phyloP scores from a whole-genome alignment of 331 rosid genomes.

The Arachis monticola region DNA sequence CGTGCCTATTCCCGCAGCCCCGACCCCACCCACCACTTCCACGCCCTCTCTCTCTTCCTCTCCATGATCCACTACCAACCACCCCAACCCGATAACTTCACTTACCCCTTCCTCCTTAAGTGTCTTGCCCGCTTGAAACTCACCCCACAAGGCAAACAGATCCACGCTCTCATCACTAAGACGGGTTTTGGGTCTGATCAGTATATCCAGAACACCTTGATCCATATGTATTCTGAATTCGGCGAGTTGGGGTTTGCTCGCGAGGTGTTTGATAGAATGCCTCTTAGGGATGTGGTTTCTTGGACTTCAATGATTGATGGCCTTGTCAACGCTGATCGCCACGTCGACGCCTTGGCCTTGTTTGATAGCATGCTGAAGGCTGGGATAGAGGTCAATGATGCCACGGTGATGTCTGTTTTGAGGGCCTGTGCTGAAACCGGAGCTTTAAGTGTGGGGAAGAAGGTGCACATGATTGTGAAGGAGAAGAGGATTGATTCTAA shows the following conservation, averaged over 20 bases:
- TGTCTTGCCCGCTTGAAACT: slow-evolving; percentile 56
- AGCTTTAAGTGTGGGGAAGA: slow-evolving; percentile 54
- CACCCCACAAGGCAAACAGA: slow-evolving; percentile 50
- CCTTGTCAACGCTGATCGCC: slow-evolving; percentile 42
- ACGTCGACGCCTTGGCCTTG: slow-evolving; percentile 45
- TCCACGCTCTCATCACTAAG: slow-evolving; percentile 47
- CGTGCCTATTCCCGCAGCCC: slow-evolving; percentile 56
- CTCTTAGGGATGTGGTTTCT: slow-evolving; percentile 57
- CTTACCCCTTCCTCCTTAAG: slow-evolving; percentile 55
- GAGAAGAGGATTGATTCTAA: slow-evolving; percentile 30
- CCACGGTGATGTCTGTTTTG: slow-evolving; percentile 48
- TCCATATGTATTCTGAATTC: slow-evolving; percentile 47
- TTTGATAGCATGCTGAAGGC: slow-evolving; percentile 52
- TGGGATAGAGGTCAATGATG: slow-evolving; percentile 52
- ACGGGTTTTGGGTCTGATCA: slow-evolving; percentile 45
- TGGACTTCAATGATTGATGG: slow-evolving; percentile 59
- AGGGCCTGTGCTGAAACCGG: slow-evolving; percentile 61
- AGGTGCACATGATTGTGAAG: slow-evolving; percentile 49
- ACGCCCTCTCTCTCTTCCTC: slow-evolving; percentile 52
- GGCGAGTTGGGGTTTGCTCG: slow-evolving; percentile 45
- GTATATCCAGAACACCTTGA: slow-evolving; percentile 50
- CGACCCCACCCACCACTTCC: slow-evolving; percentile 39
- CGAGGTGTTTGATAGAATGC: slow-evolving; percentile 56
- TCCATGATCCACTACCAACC: slow-evolving; percentile 22
- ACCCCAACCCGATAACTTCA: slow-evolving; percentile 56